These are phyloP conservation scores for Penicillium tannophilum DNA, from an alignment of 495 filamentous ascomycete genomes.

Conservation along the genomic window DNA sequence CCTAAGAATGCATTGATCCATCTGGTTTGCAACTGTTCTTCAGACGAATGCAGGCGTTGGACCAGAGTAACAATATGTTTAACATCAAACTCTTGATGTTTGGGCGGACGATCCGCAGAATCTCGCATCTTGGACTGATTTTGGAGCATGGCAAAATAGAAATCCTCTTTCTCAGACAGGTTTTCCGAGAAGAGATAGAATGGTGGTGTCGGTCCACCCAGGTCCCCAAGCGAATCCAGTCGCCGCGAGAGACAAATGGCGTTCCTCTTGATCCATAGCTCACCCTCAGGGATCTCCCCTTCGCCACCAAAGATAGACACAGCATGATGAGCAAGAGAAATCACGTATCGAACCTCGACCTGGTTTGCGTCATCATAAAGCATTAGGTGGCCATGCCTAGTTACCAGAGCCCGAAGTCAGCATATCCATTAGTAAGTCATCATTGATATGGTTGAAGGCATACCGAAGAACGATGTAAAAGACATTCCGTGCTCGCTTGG, in stretches of 20 bases:
- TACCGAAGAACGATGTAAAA: slow-evolving; percentile 91
- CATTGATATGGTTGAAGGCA: slow-evolving; percentile 20
- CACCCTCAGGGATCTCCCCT: slow-evolving; percentile 80
- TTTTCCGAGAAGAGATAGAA: slow-evolving; percentile 95
- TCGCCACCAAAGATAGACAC: slow-evolving; percentile 85
- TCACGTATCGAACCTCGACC: slow-evolving; percentile 91
- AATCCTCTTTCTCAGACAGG: slow-evolving; percentile 94
- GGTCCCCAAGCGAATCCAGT: slow-evolving; percentile 60
- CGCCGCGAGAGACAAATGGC: slow-evolving; percentile 82
- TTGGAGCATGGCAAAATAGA: slow-evolving; percentile 89
- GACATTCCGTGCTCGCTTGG: slow-evolving; percentile 80
- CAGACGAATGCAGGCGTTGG: slow-evolving; percentile 85
- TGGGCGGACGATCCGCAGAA: slow-evolving; percentile 60
- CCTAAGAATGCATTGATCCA: slow-evolving; percentile 94
- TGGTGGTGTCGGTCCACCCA: slow-evolving; percentile 65
- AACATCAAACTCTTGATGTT: slow-evolving; percentile 75
- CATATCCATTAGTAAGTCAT: slow-evolving; percentile 1
- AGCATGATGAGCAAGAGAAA: slow-evolving; percentile 85
- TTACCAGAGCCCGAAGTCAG: slow-evolving; percentile 21
- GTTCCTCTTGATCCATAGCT: slow-evolving; percentile 94
- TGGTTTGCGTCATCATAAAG: slow-evolving; percentile 90
- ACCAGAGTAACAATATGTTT: slow-evolving; percentile 85
- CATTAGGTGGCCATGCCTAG: slow-evolving; percentile 93
- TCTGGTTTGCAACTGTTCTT: slow-evolving; percentile 87
- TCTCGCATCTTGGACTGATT: slow-evolving; percentile 72